Evolutionary conservation across 2,329 filamentous ascomycete genomes (phyloP).

Genomic region (Zymoseptoria ardabiliae): DNA sequence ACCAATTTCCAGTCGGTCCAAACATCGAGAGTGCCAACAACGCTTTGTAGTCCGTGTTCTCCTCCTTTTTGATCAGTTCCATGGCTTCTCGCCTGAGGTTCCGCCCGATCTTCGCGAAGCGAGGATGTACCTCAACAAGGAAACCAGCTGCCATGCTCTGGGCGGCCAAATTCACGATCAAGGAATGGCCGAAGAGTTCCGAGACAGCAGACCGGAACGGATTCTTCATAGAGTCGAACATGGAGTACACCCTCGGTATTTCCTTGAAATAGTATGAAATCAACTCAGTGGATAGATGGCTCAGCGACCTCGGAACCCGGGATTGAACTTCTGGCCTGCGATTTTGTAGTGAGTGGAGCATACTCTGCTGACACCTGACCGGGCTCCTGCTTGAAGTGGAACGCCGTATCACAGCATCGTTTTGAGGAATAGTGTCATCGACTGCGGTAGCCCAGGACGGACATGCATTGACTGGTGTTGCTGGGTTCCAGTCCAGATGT

Average conservation of each 20-base stretch:
- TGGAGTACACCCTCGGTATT: conserved; percentile 14
- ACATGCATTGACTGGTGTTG: not conserved
- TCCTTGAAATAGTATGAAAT: conserved; percentile 19
- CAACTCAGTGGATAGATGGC: conserved; percentile 14
- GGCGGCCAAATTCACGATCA: conserved; percentile 15
- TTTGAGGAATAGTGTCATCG: not conserved
- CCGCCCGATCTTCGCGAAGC: conserved; percentile 17
- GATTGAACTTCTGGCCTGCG: conserved; percentile 2
- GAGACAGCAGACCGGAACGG: conserved; percentile 17
- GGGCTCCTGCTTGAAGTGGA: not conserved
- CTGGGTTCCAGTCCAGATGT: not conserved
- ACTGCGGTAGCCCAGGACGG: not conserved
- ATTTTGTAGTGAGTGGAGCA: conserved; percentile 12
- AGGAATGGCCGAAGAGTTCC: conserved; percentile 13
- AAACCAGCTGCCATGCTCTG: conserved; percentile 22
- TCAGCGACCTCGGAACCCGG: conserved; percentile 8
- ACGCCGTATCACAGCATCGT: not conserved
- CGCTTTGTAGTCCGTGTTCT: conserved; percentile 14
- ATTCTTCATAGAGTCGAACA: conserved; percentile 14
- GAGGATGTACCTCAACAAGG: conserved; percentile 18
- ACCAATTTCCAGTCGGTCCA: conserved; percentile 55
- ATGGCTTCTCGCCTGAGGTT: conserved; percentile 20
- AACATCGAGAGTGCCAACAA: conserved; percentile 52
- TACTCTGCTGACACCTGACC: not conserved
- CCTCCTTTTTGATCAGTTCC: conserved; percentile 14